Evolutionary conservation across 805 yeast species (phyloP), one percentile per base, ranked within the genome.

Genomic region (Zygoascus tannicola): DNA sequence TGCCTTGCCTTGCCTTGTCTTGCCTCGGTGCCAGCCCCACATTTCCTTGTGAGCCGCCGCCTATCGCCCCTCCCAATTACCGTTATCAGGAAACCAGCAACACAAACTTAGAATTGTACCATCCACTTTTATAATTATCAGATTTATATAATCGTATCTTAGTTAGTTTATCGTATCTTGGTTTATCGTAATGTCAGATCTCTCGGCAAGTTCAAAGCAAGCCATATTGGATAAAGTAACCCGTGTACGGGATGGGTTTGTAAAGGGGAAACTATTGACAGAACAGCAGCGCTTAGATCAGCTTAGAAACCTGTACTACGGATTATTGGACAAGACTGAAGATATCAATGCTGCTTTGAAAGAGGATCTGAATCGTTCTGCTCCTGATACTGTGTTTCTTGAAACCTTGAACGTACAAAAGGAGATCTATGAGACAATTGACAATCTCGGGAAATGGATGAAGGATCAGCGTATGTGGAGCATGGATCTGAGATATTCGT

Each of bases 291-390:
- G 95, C 40, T 67, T 74, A 51, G 67, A 75, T 43, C 84, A 78
- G 57, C 70, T 87, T 51, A 70, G 85, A 46, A 76, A 80, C 54
- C 55, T 87, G 16, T 82, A 80, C 64, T 79, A 70, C 52, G 79
- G 75, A 1, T 44, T 87, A 15, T 63, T 68, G 47, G 87, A 82
- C 57, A 70, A 79, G 55, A 69, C 65, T 41, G 78, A 75, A 3
- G 64, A 57, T 10, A 54, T 90, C 32, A 60, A 70, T 33, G 73
- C 66, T 2, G 87, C 94, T 0, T 62, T 87, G 49, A 50, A 63
- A 19, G 57, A 68, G 49, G 97, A 90, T 56, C 78, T 87, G 61
- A 71, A 79, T 60, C 74, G 90, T 46, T 60, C 83, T 1, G 63
- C 66, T 2, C 63, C 67, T 30, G 97, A 90, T 58, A 73, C 90